Base-by-base conservation (phyloP, 169 alveolate genomes). In the Cryptosporidium xiaoi region DNA sequence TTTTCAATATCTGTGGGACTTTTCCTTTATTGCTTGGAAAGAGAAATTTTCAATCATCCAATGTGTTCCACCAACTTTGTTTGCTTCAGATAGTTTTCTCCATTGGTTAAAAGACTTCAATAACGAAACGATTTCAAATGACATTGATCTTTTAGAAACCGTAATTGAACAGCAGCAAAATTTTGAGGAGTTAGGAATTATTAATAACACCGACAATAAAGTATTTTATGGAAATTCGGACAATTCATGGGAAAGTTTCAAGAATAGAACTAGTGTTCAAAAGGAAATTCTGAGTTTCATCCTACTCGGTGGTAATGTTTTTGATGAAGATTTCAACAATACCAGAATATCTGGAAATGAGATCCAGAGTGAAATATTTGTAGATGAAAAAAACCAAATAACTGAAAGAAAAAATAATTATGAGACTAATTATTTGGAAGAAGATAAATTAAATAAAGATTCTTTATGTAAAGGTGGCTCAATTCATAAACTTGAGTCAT, bases 1-100 rank as follows among this genome's bases (percentile, higher is more conserved):
- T 65, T 55, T 91, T 50, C 95, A 92, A 60, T 92, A 90, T 68
- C 83, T 92, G 18, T 92, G 95, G 95, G 95, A 92, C 67, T 92
- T 93, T 46, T 67, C 77, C 6, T 91, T 89, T 29, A 90, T 90
- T 8, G 91, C 91, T 67, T 77, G 83, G 65, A 87, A 71, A 50
- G 77, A 65, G 29, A 87, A 90, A 1, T 48, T 50, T 16, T 90
- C 82, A 46, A 82, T 92, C 20, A 91, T 90, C 24, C 95, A 92
- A 48, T 77, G 87, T 33, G 87, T 77, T 13, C 87, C 87, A 13
- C 87, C 87, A 7, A 77, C 87, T 60, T 40, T 77, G 20, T 77
- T 77, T 15, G 87, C 87, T 58, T 77, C 87, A 18, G 87, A 77
- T 77, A 60, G 40, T 12, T 77, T 77, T 44, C 71, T 77, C 34